Evolutionary conservation across 495 filamentous ascomycete genomes (phyloP), one percentile per base, ranked within the genome.

Genomic region (Daldinia concentrica): DNA sequence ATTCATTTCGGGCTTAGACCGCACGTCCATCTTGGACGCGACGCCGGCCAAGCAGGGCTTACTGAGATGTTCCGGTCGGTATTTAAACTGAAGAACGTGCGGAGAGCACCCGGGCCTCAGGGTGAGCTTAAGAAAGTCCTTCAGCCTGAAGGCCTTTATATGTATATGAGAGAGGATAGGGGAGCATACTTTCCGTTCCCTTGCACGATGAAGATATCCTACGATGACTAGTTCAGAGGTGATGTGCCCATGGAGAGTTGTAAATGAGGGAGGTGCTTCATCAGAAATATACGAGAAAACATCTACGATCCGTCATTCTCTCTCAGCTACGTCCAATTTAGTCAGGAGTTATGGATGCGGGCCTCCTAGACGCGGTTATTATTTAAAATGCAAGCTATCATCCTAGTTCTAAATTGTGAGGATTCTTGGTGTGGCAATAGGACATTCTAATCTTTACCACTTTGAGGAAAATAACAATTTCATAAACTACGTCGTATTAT

Each of bases 141-240:
- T 0, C 83, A 82, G 41, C 81, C 84, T 3, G 89, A 85, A 15
- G 90, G 86, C 0, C 88, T 86, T 75, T 87, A 86, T 27, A 77
- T 88, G 27, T 96, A 94, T 71, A 85, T 97, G 82, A 86, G 88
- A 58, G 88, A 92, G 78, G 91, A 96, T 72, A 87, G 89, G 79
- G 89, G 90, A 27, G 84, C 85, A 32, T 89, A 89, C 79, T 91
- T 85, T 76, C 85, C 91, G 6, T 95, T 93, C 83, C 93, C 93
- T 0, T 89, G 86, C 29, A 90, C 86, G 80, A 88, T 88, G 86
- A 86, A 84, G 79, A 79, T 88, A 66, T 79, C 77, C 50, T 87
- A 83, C 77, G 85, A 87, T 69, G 77, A 81, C 7, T 74, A 78
- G 51, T 9, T 41, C 7, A 11, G 26, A 12, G 32, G 19, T 11